These are phyloP conservation scores for Gastrolobium bilobum DNA, from an alignment of 306 rosid genomes.

Conservation along the genomic window DNA sequence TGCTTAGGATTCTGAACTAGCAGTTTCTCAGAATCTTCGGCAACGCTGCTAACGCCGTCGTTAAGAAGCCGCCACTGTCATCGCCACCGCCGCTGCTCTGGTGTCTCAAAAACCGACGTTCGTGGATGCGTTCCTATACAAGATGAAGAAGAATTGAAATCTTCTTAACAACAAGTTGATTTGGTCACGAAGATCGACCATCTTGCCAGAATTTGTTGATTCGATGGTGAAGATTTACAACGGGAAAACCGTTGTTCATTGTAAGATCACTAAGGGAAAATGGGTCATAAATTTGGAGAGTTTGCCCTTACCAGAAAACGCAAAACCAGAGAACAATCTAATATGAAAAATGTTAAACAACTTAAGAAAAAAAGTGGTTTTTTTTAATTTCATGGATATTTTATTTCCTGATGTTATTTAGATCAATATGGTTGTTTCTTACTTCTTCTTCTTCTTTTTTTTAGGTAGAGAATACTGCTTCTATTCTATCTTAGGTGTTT, in stretches of 20 bases:
- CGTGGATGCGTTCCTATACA: constrained; percentile 52
- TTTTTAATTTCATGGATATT: no score
- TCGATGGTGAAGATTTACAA: constrained; percentile 53
- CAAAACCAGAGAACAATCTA: constrained; percentile 47
- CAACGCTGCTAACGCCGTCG: constrained; percentile 9
- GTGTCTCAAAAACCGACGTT: constrained; percentile 43
- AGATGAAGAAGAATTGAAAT: constrained; percentile 48
- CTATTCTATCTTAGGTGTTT: no score
- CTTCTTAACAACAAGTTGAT: constrained; percentile 50
- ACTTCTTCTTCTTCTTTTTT: no score
- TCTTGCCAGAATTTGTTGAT: constrained; percentile 55
- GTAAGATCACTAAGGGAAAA: constrained; percentile 55
- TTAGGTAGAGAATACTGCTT: no score
- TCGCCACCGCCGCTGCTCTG: not conserved
- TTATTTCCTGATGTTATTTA: no score
- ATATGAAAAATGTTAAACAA: constrained; percentile 50
- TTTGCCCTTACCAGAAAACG: constrained; percentile 59
- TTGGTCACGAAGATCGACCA: constrained; percentile 58
- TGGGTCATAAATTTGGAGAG: constrained; percentile 58
- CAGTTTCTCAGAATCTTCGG: constrained; percentile 48
- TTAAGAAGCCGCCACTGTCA: constrained; percentile 29
- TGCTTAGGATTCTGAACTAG: constrained; percentile 45
- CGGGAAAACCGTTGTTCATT: constrained; percentile 51
- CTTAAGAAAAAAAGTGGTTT: constrained; percentile 42
- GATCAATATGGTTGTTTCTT: no score